A percentile compares a stretch with the other conserved stretches of the same genome.
Evolutionary conservation across 345 rosid genomes (phyloP).

Genomic region (Dimocarpus longan): DNA sequence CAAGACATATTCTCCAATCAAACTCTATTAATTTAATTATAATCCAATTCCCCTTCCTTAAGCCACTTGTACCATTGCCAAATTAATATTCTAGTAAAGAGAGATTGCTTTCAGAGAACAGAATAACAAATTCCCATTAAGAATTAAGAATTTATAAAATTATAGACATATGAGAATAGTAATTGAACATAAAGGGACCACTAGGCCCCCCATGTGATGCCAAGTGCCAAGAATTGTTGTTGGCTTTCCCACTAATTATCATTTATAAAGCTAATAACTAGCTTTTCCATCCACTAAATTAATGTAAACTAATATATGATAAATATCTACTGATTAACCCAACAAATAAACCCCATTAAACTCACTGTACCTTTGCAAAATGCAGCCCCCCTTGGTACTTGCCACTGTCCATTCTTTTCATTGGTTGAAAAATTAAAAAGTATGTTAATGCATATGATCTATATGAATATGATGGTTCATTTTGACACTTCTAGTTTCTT

Average conservation of each 20-base stretch:
- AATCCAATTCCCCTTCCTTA: neutral
- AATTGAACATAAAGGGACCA: conserved; percentile 18
- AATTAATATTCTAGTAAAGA: conserved; percentile 5
- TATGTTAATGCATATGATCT: neutral
- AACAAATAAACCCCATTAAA: neutral
- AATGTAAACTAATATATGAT: too few relatives aligned
- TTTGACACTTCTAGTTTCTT: too few relatives aligned
- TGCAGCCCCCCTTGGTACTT: neutral
- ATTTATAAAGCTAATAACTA: neutral
- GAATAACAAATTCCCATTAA: neutral
- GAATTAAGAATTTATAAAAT: neutral
- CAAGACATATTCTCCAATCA: neutral
- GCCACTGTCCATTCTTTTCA: neutral
- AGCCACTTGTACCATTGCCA: neutral
- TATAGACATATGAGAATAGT: too few relatives aligned
- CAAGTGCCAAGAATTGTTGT: conserved; percentile 24
- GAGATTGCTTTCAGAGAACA: conserved; percentile 5
- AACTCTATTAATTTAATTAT: neutral
- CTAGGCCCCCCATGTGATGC: conserved; percentile 27
- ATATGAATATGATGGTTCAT: neutral
- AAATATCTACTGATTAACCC: neutral
- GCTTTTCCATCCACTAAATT: neutral
- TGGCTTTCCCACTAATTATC: conserved; percentile 15
- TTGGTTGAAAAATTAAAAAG: neutral
- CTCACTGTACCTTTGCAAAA: conserved; percentile 2